phyloP scores from a whole-genome alignment of 352 stramenopile species.

The Aphanomyces cochlioides region DNA sequence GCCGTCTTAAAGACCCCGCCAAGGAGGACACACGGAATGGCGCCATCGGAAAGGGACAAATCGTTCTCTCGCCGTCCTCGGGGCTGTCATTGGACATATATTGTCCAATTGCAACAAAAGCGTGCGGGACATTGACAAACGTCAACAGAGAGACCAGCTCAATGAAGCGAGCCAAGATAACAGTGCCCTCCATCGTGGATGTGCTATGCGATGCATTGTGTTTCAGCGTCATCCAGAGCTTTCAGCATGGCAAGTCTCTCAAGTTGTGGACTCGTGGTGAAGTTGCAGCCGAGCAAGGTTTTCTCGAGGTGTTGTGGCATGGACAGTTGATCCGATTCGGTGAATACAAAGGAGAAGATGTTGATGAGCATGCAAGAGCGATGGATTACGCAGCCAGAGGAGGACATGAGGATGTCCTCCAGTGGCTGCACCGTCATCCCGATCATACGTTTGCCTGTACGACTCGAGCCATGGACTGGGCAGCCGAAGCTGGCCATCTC shows the following conservation, averaged over 20 bases:
- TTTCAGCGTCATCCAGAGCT: neutral
- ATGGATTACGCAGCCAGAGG: slow-evolving; percentile 15
- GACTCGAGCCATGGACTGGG: slow-evolving; percentile 39
- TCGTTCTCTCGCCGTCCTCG: slow-evolving; percentile 19
- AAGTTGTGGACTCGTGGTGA: neutral
- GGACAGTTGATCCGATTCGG: neutral
- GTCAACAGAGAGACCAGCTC: too few species aligned
- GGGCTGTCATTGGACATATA: too few species aligned
- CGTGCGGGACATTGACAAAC: too few species aligned
- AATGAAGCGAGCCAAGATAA: too few species aligned
- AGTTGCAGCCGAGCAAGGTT: slow-evolving; percentile 6
- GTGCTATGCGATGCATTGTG: slow-evolving; percentile 3
- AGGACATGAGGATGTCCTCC: neutral
- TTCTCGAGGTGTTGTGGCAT: neutral
- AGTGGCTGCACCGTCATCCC: slow-evolving; percentile 1
- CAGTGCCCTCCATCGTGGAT: neutral
- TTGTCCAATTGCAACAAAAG: too few species aligned
- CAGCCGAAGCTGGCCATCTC: slow-evolving; percentile 35
- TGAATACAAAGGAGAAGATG: neutral
- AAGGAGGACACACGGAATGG: too few species aligned
- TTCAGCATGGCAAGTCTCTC: neutral
- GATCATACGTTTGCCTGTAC: slow-evolving; percentile 28
- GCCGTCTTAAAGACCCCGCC: too few species aligned
- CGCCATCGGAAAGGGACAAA: neutral
- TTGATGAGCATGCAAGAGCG: neutral